phyloP scores from a whole-genome alignment of 2,329 filamentous ascomycete species.

The Stachybotrys elegans region DNA sequence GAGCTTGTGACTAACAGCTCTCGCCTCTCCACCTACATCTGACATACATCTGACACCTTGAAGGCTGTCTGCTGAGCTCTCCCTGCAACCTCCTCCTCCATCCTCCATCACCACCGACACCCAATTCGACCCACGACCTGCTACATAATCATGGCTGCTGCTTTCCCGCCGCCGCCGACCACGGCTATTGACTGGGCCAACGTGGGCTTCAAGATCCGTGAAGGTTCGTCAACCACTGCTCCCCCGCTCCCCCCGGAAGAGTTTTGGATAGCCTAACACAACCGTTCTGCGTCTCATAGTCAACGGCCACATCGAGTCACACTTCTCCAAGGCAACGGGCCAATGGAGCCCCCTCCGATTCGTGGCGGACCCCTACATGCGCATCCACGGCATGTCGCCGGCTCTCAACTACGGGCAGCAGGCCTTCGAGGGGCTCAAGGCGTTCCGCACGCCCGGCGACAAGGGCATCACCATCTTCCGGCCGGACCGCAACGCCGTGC shows the following conservation, averaged over 20 bases:
- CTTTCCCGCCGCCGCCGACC: conserved; percentile 73
- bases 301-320: conserved; percentile 89
- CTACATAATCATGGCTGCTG: conserved; percentile 34
- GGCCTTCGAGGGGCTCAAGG: conserved; percentile 97
- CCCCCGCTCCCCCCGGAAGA: neutral
- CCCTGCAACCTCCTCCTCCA: neutral
- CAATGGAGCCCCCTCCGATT: conserved; percentile 76
- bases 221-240: conserved; percentile 51
- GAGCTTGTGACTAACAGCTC: too few species aligned
- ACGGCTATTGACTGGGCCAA: conserved; percentile 89
- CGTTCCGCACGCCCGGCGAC: conserved; percentile 74
- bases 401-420: conserved; percentile 96
- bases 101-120: neutral
- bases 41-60: neutral
- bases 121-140: neutral
- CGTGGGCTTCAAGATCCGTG: conserved; percentile 86
- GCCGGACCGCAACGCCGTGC: conserved; percentile 74
- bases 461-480: conserved; percentile 79
- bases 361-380: conserved; percentile 76
- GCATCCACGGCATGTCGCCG: conserved; percentile 91
- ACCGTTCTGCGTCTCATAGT: conserved; percentile 51
- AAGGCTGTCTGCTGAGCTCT: too few species aligned
- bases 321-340: conserved; percentile 69
- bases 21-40: neutral
- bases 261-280: neutral